Evolutionary conservation across 495 filamentous ascomycete genomes (phyloP), one percentile per base, ranked within the genome.

Genomic region (Usnea hakonensis): DNA sequence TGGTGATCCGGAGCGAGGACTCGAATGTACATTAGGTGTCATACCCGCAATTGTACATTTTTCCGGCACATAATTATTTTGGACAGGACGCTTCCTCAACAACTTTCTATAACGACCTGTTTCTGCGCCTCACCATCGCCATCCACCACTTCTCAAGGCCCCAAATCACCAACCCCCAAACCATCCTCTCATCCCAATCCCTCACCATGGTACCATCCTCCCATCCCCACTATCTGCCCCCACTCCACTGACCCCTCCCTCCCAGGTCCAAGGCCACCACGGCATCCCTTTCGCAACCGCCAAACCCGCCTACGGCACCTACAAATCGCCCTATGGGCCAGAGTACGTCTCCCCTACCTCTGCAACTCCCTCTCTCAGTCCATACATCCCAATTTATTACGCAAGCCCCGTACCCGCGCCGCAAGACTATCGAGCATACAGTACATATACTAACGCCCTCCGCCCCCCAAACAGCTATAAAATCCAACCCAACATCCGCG

Each of bases 401-500:
- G 6, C 5, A 11, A 5, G 35, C 35, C 35, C 35, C 11, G 35
- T 6, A 11, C 11, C 35, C 35, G 35, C 35, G 35, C 35, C n/a
- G n/a, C n/a, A n/a, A 36, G 11, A 36, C 35, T 11, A 11, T 36
- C 11, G 35, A 36, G 35, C 11, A 38, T 21, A 58, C 54, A 65
- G 50, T 64, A 44, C 16, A 57, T 50, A 52, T n/a, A 38, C 46
- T 23, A 9, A 35, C 13, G 57, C 5, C 2, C 17, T 43, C 65
- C 66, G 57, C 66, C 38, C 21, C 9, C 9, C n/a, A 13, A 35
- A 13, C 69, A 87, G 85, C 71, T 85, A 85, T 74, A 73, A 73
- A 61, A 73, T 74, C 41, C 69, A 72, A 38, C 72, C 70, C 61
- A 75, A 83, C 69, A 70, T 79, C 68, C 75, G 75, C 36, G 85